Percentiles rank a stretch among this genome's conserved stretches.
These are phyloP conservation scores for Diophrys sp. DNA, from an alignment of 73 alveolate genomes.

Conservation along the genomic window DNA sequence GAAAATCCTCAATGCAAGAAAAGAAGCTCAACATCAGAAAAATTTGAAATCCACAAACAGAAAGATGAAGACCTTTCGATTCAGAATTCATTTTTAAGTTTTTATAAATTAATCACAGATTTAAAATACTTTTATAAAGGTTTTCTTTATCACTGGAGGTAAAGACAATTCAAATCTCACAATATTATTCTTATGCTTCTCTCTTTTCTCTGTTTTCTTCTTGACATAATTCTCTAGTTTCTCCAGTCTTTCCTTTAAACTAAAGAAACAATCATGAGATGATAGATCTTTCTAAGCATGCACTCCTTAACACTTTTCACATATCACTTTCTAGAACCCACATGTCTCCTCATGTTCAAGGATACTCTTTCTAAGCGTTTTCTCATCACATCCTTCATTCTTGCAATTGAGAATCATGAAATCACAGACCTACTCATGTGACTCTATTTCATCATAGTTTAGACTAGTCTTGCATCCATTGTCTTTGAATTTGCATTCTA, in stretches of 20 bases:
- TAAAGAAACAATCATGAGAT: slow-evolving; percentile 5
- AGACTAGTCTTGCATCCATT: slow-evolving; percentile 7
- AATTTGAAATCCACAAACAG: too few relatives aligned
- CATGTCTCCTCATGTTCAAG: slow-evolving; percentile 17
- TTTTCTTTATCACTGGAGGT: too few relatives aligned
- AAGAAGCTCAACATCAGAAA: too few relatives aligned
- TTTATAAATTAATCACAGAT: too few relatives aligned
- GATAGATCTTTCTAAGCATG: neutral
- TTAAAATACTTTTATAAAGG: too few relatives aligned
- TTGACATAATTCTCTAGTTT: slow-evolving; percentile 4
- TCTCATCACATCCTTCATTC: slow-evolving; percentile 13
- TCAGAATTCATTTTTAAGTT: too few relatives aligned
- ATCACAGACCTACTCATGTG: slow-evolving; percentile 1
- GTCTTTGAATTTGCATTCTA: slow-evolving; percentile 6
- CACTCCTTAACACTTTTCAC: slow-evolving; percentile 1
- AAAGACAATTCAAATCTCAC: too few relatives aligned
- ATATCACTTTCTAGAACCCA: neutral
- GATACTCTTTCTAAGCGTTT: neutral
- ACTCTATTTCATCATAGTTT: slow-evolving; percentile 3
- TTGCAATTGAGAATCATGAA: slow-evolving; percentile 10
- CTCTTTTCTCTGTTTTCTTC: too few relatives aligned
- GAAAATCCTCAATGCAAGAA: too few relatives aligned
- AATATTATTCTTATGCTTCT: too few relatives aligned
- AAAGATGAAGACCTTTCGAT: too few relatives aligned
- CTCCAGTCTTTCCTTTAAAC: neutral